These are phyloP conservation scores for Nitzschia palea DNA, from an alignment of 108 stramenopile species.

Conservation along the genomic window DNA sequence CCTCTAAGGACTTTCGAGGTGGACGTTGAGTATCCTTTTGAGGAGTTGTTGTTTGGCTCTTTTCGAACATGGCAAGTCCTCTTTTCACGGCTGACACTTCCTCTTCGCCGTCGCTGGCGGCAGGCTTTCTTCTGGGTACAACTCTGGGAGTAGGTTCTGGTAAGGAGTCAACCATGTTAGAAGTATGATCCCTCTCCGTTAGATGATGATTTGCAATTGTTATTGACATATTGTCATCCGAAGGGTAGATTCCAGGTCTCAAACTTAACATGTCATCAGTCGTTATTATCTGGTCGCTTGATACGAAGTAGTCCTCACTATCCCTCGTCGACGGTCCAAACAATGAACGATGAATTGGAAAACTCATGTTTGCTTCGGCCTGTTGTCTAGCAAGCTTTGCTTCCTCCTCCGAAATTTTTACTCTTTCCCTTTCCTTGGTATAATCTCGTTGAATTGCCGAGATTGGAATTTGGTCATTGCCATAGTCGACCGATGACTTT, in stretches of 20 bases:
- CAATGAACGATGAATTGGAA: conserved; percentile 5
- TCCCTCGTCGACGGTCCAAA: neutral
- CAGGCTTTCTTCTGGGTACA: neutral
- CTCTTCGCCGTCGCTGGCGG: conserved; percentile 8
- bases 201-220: neutral
- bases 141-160: too few species aligned
- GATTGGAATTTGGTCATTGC: neutral
- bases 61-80: conserved; percentile 28
- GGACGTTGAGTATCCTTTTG: conserved; percentile 1
- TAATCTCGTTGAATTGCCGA: conserved; percentile 22
- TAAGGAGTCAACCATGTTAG: too few species aligned
- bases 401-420: conserved; percentile 27
- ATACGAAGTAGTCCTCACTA: neutral
- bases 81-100: conserved; percentile 28
- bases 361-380: conserved; percentile 23
- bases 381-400: conserved; percentile 19
- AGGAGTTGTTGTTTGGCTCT: neutral
- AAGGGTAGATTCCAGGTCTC: conserved; percentile 1
- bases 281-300: neutral
- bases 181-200: too few species aligned
- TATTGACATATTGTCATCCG: too few species aligned
- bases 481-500: neutral
- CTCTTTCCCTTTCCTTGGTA: conserved; percentile 25
- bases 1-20: conserved; percentile 1
- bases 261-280: conserved; percentile 33